Base-by-base conservation (phyloP, 345 rosid species). In the Sapria himalayana region DNA sequence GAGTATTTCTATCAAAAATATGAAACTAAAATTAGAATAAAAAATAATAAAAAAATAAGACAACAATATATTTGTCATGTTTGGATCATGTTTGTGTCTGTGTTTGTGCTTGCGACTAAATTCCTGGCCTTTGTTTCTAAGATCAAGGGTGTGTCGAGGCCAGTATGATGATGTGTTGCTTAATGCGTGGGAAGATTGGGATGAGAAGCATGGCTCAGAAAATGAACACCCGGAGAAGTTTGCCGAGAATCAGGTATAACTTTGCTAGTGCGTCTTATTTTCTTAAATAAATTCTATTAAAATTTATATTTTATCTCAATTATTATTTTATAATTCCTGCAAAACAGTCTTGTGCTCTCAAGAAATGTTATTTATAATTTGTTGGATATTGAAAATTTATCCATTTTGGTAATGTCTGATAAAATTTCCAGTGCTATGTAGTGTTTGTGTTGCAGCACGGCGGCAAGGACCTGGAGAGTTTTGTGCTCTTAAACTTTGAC, bases 111-210 rank as follows among this genome's bases (percentile, higher is more conserved):
- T n/a, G n/a, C n/a, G n/a, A n/a, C n/a, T n/a, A n/a, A 12, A 5
- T 16, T 11, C 32, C n/a, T 19, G 25, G 15, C 7, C 50, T 50
- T 44, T 48, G 14, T 39, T 58, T 29, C 18, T 19, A 67, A 89
- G 98, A 59, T 61, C 79, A 37, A 71, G 57, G 58, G 91, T 89
- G 19, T 89, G 98, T 63, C 75, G 67, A 63, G 93, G 94, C 65
- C 59, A 63, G 29, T 89, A 89, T 62, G 91, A 71, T 49, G 55
- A 57, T 42, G 62, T 70, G 19, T 53, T 89, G 55, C 29, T 76
- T 33, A 64, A 49, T 65, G 91, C 95, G 25, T 89, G 98, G 98
- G 98, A 89, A 67, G 70, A 65, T 16, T 82, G 98, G 98, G 94
- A 89, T 59, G 84, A 71, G 21, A 43, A 69, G 45, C 65, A 76